A percentile compares a stretch with the other conserved stretches of the same genome.
Conservation (phyloP, 345 rosid genomes). For the Camelina laxa region DNA sequence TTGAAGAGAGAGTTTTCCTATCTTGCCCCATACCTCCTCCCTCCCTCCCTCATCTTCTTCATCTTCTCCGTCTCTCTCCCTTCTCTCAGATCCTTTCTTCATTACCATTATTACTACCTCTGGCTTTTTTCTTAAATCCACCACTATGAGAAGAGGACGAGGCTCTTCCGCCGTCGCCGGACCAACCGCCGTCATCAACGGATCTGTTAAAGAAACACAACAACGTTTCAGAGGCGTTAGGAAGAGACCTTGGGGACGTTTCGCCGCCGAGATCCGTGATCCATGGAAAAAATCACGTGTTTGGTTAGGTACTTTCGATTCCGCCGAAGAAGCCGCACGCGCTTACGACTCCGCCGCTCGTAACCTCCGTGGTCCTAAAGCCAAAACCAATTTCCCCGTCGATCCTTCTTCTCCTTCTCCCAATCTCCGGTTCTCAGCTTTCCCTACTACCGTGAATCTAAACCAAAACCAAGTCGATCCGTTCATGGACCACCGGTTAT, state of each 20-base stretch:
- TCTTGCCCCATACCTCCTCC: conserved; percentile 2
- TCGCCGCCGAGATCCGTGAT: conserved; percentile 94
- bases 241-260: conserved; percentile 87
- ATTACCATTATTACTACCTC: conserved; percentile 19
- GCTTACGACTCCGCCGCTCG: conserved; percentile 90
- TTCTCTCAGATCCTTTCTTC: conserved; percentile 1
- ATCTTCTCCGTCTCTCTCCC: background rate
- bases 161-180: conserved; percentile 31
- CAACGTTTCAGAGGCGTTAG: conserved; percentile 78
- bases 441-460: background rate
- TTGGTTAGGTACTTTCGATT: conserved; percentile 91
- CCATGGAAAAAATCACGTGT: conserved; percentile 85
- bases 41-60: conserved; percentile 7
- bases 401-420: background rate
- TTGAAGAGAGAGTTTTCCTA: conserved; percentile 27
- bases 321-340: conserved; percentile 86
- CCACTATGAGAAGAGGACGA: conserved; percentile 37
- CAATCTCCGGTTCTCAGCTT: background rate
- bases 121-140: background rate
- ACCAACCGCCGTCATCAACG: conserved; percentile 14
- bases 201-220: conserved; percentile 43
- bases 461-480: conserved; percentile 40
- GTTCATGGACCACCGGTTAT: conserved; percentile 51
- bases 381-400: conserved; percentile 80
- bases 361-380: conserved; percentile 79